These are phyloP conservation scores for Leucosporidium scottii DNA, from an alignment of 768 basidiomycete species.

Conservation along the genomic window DNA sequence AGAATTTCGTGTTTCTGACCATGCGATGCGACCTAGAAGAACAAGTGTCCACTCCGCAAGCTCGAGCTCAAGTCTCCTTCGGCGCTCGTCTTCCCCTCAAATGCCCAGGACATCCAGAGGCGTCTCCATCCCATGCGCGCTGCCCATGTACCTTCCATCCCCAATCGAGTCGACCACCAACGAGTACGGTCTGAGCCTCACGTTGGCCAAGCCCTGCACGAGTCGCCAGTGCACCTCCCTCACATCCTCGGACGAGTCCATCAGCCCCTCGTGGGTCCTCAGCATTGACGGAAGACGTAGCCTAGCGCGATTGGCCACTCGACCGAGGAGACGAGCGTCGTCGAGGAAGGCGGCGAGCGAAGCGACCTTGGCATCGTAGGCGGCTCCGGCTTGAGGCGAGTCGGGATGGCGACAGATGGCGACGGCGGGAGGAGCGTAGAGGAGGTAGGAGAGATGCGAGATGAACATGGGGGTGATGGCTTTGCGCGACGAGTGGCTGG, in stretches of 20 bases:
- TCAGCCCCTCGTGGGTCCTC: conserved; percentile 20
- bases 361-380: conserved; percentile 35
- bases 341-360: conserved; percentile 36
- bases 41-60: too few relatives aligned
- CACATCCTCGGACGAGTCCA: conserved; percentile 7
- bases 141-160: background rate
- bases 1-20: too few relatives aligned
- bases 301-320: conserved; percentile 31
- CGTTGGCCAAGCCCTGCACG: conserved; percentile 13
- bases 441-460: conserved; percentile 32
- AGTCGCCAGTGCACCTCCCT: conserved; percentile 21
- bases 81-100: background rate
- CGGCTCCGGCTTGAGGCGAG: conserved; percentile 14
- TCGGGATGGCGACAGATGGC: conserved; percentile 15
- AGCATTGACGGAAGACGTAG: conserved; percentile 22
- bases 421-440: conserved; percentile 23
- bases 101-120: background rate
- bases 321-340: conserved; percentile 31
- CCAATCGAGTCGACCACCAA: background rate
- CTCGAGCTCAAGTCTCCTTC: too few relatives aligned
- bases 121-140: background rate
- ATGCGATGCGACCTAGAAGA: too few relatives aligned
- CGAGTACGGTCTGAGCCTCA: conserved; percentile 15
- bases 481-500: background rate
- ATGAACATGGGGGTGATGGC: conserved; percentile 21